These are phyloP conservation scores for Scheffersomyces coipomensis DNA, from an alignment of 805 yeast genomes.

Conservation along the genomic window DNA sequence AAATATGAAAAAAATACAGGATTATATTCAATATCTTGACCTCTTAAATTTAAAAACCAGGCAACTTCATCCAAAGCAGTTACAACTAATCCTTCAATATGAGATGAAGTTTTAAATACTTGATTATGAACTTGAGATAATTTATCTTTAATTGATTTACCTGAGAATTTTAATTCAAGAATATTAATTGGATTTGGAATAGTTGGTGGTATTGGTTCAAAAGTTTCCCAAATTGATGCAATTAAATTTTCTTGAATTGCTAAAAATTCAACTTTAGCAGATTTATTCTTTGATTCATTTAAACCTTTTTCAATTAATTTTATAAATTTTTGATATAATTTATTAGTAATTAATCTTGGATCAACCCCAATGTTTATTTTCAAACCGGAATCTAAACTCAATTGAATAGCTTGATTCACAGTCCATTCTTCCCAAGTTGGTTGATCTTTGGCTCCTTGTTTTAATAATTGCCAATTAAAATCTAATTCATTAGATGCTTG, in stretches of 20 bases:
- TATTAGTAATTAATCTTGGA: conserved; percentile 46
- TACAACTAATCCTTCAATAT: conserved; percentile 34
- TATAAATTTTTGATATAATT: conserved; percentile 29
- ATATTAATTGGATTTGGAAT: conserved; percentile 52
- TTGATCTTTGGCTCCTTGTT: conserved; percentile 48
- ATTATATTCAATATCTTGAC: conserved; percentile 53
- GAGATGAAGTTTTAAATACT: conserved; percentile 16
- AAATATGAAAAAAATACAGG: conserved; percentile 51
- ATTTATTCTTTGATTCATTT: conserved; percentile 13
- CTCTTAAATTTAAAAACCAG: conserved; percentile 67
- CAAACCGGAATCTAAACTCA: conserved; percentile 46
- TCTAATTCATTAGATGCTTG: conserved; percentile 61
- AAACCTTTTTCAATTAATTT: conserved; percentile 26
- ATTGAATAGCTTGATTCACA: conserved; percentile 47
- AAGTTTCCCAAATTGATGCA: conserved; percentile 69
- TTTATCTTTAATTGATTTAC: conserved; percentile 62
- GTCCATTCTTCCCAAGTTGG: conserved; percentile 63
- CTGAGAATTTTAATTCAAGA: conserved; percentile 57
- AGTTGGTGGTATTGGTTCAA: conserved; percentile 58
- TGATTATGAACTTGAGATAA: conserved; percentile 42
- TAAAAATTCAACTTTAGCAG: conserved; percentile 39
- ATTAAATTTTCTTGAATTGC: conserved; percentile 62
- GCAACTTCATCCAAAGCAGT: conserved; percentile 82
- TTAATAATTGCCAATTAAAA: conserved; percentile 57
- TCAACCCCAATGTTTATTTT: conserved; percentile 44